Percentiles rank a stretch among this genome's conserved stretches.
Evolutionary conservation across 176 grass and related monocot species (phyloP).

Genomic region (Oryza glaberrima): DNA sequence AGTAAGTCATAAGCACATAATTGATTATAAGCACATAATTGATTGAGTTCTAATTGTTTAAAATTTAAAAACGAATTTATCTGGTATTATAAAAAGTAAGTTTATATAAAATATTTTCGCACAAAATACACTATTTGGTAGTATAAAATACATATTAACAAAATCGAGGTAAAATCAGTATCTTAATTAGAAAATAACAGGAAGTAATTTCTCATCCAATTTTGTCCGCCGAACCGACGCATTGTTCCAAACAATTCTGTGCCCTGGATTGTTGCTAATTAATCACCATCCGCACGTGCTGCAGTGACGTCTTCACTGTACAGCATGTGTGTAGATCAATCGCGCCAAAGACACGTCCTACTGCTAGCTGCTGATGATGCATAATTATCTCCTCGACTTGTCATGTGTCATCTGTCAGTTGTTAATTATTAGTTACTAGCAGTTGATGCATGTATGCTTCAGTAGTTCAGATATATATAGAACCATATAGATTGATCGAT

Average conservation of each 20-base stretch:
- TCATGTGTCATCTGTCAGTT: neutral
- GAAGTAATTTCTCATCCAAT: neutral
- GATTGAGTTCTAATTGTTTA: too few species aligned
- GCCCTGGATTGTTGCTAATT: neutral
- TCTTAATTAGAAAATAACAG: too few species aligned
- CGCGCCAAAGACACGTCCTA: neutral
- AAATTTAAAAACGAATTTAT: too few species aligned
- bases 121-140: too few species aligned
- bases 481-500: neutral
- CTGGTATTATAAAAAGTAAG: too few species aligned
- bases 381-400: neutral
- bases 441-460: neutral
- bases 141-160: too few species aligned
- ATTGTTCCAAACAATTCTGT: neutral
- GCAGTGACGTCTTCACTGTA: neutral
- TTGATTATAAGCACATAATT: too few species aligned
- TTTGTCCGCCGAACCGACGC: constrained; percentile 13
- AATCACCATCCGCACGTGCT: constrained; percentile 2
- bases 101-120: too few species aligned
- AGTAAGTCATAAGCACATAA: too few species aligned
- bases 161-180: too few species aligned
- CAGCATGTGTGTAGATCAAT: neutral
- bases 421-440: neutral
- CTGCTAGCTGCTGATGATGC: neutral
- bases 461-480: neutral